These are phyloP conservation scores for Solanum pimpinellifolium DNA, from an alignment of 257 asterid species.

Conservation along the genomic window DNA sequence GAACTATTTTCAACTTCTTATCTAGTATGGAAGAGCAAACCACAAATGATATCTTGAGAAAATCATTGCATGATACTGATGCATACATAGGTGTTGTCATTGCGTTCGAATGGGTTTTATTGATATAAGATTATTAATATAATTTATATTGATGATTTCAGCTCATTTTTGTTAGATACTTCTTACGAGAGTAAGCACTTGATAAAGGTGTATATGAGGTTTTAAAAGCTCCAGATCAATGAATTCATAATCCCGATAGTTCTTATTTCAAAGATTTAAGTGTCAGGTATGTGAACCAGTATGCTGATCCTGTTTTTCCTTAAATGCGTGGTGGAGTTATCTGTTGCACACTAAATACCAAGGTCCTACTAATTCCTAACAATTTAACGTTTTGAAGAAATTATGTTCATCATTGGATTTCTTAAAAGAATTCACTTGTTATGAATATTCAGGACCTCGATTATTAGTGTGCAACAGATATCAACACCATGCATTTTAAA, in stretches of 20 bases:
- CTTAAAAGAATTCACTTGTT: no score
- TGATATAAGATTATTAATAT: not conserved
- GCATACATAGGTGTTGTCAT: conserved; percentile 24
- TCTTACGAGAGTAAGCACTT: not conserved
- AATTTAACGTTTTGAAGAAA: conserved; percentile 6
- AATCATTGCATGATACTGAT: conserved; percentile 3
- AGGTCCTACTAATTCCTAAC: conserved; percentile 57
- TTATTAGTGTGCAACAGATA: conserved; percentile 55
- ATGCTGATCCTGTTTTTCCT: conserved; percentile 7
- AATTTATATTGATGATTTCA: no score
- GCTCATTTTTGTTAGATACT: no score
- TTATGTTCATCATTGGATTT: no score
- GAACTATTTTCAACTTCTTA: not conserved
- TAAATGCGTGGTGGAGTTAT: conserved; percentile 48
- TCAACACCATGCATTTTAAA: conserved; percentile 51
- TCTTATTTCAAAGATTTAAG: not conserved
- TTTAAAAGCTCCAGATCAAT: conserved; percentile 10
- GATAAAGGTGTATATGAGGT: conserved; percentile 6
- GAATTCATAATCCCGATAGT: not conserved
- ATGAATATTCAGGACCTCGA: conserved; percentile 21
- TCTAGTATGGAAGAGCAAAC: conserved; percentile 9
- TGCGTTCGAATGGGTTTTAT: conserved; percentile 13
- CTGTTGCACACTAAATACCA: conserved; percentile 54
- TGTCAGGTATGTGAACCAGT: not conserved
- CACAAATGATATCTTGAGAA: conserved; percentile 1